phyloP scores from a whole-genome alignment of 1,139 yeast genomes.

The Tardiomyces blankii region DNA sequence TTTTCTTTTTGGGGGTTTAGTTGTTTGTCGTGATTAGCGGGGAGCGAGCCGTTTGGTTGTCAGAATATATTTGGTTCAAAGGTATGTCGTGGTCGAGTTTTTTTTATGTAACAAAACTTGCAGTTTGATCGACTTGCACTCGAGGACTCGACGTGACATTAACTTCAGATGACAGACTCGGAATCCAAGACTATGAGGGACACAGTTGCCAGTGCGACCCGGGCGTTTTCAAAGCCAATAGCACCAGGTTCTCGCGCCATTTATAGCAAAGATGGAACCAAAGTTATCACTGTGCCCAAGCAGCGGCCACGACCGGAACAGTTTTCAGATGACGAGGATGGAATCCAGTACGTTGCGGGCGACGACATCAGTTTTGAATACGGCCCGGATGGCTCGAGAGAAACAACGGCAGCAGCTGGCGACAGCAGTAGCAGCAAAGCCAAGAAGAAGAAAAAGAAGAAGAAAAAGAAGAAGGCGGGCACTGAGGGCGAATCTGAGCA shows the following conservation, averaged over 20 bases:
- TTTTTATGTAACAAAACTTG: too few species aligned
- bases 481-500: conserved; percentile 28
- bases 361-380: conserved; percentile 54
- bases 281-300: conserved; percentile 14
- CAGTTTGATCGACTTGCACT: too few species aligned
- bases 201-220: conserved; percentile 13
- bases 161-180: neutral
- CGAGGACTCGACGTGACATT: too few species aligned
- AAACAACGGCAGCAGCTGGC: neutral
- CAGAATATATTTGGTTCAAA: too few species aligned
- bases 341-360: conserved; percentile 35
- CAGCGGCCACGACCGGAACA: conserved; percentile 1
- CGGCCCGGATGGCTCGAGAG: conserved; percentile 8
- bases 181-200: conserved; percentile 1
- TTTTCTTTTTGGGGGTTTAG: too few species aligned
- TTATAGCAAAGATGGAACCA: conserved; percentile 18
- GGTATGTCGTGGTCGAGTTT: too few species aligned
- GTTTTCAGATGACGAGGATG: conserved; percentile 4
- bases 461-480: conserved; percentile 55
- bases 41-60: too few species aligned
- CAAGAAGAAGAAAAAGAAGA: conserved; percentile 30
- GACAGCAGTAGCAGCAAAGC: conserved; percentile 13
- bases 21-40: too few species aligned
- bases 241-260: conserved; percentile 17
- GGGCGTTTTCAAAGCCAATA: conserved; percentile 14